Evolutionary conservation across 768 basidiomycete genomes (phyloP).

Genomic region (Suillus clintonianus): DNA sequence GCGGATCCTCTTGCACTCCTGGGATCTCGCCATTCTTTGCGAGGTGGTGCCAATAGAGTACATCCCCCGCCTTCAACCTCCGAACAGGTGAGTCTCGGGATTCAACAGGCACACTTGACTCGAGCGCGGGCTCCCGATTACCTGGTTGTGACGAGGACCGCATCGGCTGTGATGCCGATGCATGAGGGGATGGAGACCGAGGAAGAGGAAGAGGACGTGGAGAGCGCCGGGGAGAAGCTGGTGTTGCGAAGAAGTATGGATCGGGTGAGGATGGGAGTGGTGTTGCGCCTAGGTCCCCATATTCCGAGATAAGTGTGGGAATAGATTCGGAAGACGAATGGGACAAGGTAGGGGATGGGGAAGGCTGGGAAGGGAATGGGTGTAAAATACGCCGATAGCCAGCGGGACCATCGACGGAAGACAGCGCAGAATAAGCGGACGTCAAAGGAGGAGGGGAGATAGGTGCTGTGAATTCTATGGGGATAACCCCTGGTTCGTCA

Average conservation of each 20-base stretch:
- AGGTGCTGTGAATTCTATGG: conserved; percentile 39
- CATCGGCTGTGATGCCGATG: conserved; percentile 9
- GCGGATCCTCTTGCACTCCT: conserved; percentile 61
- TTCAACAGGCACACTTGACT: conserved; percentile 36
- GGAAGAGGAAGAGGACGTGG: conserved; percentile 15
- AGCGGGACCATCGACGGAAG: conserved; percentile 26
- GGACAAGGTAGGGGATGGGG: conserved; percentile 22
- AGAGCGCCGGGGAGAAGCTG: conserved; percentile 26
- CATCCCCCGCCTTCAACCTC: conserved; percentile 57
- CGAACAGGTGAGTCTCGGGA: conserved; percentile 41
- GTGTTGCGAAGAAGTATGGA: conserved; percentile 14
- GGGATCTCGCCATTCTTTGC: conserved; percentile 71
- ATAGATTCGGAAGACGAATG: conserved; percentile 22
- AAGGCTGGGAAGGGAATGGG: conserved; percentile 18
- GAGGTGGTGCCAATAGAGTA: conserved; percentile 79
- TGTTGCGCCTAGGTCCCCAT: conserved; percentile 21
- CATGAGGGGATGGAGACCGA: conserved; percentile 13
- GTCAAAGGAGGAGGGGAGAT: conserved; percentile 33
- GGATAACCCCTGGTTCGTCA: conserved; percentile 63
- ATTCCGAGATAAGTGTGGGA: conserved; percentile 23
- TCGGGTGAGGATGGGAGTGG: conserved; percentile 28
- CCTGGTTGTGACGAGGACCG: conserved; percentile 12
- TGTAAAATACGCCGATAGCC: conserved; percentile 19
- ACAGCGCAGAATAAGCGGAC: conserved; percentile 28
- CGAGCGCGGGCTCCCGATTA: conserved; percentile 14